Evolutionary conservation across 176 grass and related monocot species (phyloP).

Genomic region (Phragmites australis): DNA sequence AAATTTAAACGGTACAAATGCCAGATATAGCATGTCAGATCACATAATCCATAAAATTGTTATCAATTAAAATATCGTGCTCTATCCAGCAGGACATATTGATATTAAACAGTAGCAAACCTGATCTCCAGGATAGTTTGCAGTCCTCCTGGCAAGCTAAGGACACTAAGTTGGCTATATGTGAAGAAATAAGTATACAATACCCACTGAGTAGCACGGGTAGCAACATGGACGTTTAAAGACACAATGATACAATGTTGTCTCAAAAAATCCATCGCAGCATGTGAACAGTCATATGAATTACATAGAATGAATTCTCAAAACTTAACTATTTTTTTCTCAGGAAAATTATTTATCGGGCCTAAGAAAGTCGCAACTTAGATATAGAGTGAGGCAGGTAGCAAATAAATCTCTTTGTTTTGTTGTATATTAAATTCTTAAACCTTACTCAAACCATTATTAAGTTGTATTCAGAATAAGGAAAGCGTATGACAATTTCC

Average conservation of each 20-base stretch:
- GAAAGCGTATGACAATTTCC: background rate
- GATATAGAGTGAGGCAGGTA: background rate
- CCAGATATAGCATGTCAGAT: slow-evolving; percentile 23
- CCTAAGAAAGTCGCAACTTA: background rate
- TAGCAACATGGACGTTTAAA: background rate
- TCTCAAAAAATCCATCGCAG: background rate
- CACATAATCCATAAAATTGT: slow-evolving; percentile 8
- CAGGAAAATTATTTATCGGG: background rate
- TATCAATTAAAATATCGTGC: slow-evolving; percentile 24
- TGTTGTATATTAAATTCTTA: background rate
- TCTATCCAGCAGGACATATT: slow-evolving; percentile 26
- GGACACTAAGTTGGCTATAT: slow-evolving; percentile 34
- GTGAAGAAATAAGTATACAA: slow-evolving; percentile 2
- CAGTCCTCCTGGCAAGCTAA: slow-evolving; percentile 34
- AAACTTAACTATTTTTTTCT: background rate
- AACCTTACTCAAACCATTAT: background rate
- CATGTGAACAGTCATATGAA: slow-evolving; percentile 4
- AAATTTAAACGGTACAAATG: slow-evolving; percentile 1
- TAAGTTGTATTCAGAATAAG: background rate
- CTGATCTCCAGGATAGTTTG: slow-evolving; percentile 48
- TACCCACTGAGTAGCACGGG: background rate
- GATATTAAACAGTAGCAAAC: slow-evolving; percentile 33
- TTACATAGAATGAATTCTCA: background rate
- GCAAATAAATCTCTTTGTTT: background rate
- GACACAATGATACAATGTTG: background rate